A percentile compares a stretch with the other conserved stretches of the same genome.
These are phyloP conservation scores for Clathrospora elynae DNA, from an alignment of 2,329 filamentous ascomycete species.

Conservation along the genomic window DNA sequence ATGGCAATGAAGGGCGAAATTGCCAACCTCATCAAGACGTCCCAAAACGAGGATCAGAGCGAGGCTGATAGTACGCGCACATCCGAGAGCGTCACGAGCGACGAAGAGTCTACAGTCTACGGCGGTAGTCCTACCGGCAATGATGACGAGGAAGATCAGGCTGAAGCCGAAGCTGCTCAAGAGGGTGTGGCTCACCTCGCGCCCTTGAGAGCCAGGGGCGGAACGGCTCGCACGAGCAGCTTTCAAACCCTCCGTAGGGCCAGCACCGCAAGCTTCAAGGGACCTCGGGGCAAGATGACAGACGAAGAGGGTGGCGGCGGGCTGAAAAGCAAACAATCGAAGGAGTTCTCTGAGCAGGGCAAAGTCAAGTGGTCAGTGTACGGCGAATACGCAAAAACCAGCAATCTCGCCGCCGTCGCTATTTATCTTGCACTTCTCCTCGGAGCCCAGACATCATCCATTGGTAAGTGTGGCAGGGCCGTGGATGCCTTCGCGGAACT, in stretches of 20 bases:
- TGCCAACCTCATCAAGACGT: conserved; percentile 78
- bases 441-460: conserved; percentile 78
- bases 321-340: conserved; percentile 79
- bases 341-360: conserved; percentile 90
- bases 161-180: conserved; percentile 65
- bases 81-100: conserved; percentile 64
- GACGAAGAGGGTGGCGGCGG: conserved; percentile 78
- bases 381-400: conserved; percentile 90
- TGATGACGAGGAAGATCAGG: conserved; percentile 56
- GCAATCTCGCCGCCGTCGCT: conserved; percentile 81
- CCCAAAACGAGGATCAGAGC: conserved; percentile 60
- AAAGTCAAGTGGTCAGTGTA: conserved; percentile 99
- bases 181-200: conserved; percentile 73
- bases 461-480: conserved; percentile 62
- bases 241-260: conserved; percentile 83
- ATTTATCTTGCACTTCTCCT: conserved; percentile 80
- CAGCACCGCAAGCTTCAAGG: conserved; percentile 87
- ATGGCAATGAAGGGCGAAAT: conserved; percentile 94
- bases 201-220: conserved; percentile 66
- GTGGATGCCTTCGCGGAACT: neutral
- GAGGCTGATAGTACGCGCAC: conserved; percentile 53
- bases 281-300: conserved; percentile 78
- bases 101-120: conserved; percentile 68
- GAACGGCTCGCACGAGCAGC: conserved; percentile 69
- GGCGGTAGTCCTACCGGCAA: conserved; percentile 56